Evolutionary conservation across 306 rosid species (phyloP).

Genomic region (Spatholobus suberectus): DNA sequence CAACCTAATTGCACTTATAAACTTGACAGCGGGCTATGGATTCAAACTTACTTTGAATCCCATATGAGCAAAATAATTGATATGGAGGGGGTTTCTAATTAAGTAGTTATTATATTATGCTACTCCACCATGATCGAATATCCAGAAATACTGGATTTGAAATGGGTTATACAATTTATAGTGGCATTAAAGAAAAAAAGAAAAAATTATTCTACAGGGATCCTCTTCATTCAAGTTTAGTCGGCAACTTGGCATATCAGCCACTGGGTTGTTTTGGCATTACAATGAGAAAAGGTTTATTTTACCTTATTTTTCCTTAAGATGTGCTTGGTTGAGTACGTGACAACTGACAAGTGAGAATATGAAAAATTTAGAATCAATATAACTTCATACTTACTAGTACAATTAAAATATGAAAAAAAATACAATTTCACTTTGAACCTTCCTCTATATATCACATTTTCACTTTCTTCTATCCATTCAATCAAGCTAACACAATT

Average conservation of each 20-base stretch:
- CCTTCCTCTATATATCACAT: background rate
- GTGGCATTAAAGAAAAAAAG: conserved; percentile 2
- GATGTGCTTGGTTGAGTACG: background rate
- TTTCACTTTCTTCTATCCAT: conserved; percentile 10
- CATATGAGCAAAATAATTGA: conserved; percentile 42
- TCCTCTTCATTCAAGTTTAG: conserved; percentile 22
- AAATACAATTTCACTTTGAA: background rate
- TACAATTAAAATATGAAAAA: background rate
- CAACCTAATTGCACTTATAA: conserved; percentile 36
- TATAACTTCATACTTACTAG: background rate
- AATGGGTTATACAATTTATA: background rate
- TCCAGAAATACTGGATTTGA: background rate
- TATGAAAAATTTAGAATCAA: background rate
- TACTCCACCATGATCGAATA: background rate
- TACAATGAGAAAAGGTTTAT: background rate
- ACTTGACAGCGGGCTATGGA: conserved; percentile 42
- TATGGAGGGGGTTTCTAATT: conserved; percentile 1
- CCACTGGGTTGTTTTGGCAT: background rate
- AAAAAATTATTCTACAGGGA: background rate
- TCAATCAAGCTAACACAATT: background rate
- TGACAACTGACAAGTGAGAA: conserved; percentile 8
- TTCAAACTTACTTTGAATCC: conserved; percentile 43
- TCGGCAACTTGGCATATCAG: background rate
- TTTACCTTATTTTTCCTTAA: conserved; percentile 9
- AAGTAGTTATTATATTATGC: background rate